These are phyloP conservation scores for Theileria sp. DNA, from an alignment of 169 alveolate species.

Conservation along the genomic window DNA sequence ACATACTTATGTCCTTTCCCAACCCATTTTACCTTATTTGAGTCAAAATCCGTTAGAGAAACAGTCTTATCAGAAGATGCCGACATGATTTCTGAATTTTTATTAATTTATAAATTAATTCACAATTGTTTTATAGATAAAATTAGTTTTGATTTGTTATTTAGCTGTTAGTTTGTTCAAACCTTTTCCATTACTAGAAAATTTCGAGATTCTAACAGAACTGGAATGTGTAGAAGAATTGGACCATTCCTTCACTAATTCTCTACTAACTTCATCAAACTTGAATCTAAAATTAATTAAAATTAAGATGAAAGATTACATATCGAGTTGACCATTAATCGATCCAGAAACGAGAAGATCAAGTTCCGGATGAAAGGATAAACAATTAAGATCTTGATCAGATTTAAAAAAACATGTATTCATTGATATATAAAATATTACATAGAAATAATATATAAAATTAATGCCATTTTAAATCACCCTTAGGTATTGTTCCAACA, in stretches of 20 bases:
- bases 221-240: constrained; percentile 36
- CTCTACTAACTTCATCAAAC: not conserved
- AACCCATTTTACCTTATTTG: constrained; percentile 34
- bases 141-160: not conserved
- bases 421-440: constrained; percentile 10
- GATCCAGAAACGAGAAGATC: constrained; percentile 46
- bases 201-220: constrained; percentile 46
- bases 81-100: constrained; percentile 23
- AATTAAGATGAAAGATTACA: constrained; percentile 18
- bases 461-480: constrained; percentile 68
- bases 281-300: not conserved
- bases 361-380: constrained; percentile 36
- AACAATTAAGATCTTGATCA: constrained; percentile 38
- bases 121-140: not conserved
- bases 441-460: not conserved
- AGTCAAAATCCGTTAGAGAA: constrained; percentile 37
- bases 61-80: constrained; percentile 57
- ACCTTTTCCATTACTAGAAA: constrained; percentile 38
- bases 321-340: constrained; percentile 27
- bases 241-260: constrained; percentile 4
- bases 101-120: not conserved
- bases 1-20: constrained; percentile 56
- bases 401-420: not conserved
- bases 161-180: not conserved
- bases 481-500: constrained; percentile 61